These are phyloP conservation scores for Arabidopsis hybrid DNA, from an alignment of 441 rosid species.

Conservation along the genomic window DNA sequence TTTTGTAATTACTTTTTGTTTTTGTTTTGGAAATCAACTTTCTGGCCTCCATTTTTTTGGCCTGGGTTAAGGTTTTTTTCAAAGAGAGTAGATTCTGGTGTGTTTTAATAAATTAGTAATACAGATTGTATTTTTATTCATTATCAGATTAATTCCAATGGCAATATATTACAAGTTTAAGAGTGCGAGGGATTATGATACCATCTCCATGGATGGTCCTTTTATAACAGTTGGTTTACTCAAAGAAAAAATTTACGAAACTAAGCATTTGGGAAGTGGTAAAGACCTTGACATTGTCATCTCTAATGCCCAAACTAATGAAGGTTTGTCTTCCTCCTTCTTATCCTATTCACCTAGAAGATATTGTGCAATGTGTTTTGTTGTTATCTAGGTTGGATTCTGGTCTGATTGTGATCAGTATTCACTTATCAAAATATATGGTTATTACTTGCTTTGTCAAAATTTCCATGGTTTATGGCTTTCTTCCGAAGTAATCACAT, in stretches of 20 bases:
- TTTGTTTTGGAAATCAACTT: neutral
- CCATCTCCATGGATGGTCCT: constrained; percentile 91
- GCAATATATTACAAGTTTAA: constrained; percentile 99
- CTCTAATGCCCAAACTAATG: constrained; percentile 96
- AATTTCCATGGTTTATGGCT: too few species aligned
- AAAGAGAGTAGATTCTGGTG: constrained; percentile 21
- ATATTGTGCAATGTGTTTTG: neutral
- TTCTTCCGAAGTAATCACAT: too few species aligned
- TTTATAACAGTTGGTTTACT: constrained; percentile 93
- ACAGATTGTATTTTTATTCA: constrained; percentile 23
- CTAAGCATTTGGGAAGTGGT: constrained; percentile 98
- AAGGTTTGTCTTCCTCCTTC: constrained; percentile 78
- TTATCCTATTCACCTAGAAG: neutral
- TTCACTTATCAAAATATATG: too few species aligned
- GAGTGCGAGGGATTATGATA: constrained; percentile 99
- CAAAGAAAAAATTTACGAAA: constrained; percentile 97
- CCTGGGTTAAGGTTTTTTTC: constrained; percentile 3
- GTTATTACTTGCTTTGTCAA: too few species aligned
- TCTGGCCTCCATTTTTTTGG: constrained; percentile 18
- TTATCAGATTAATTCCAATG: constrained; percentile 58
- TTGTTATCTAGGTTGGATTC: neutral
- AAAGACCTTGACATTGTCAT: constrained; percentile 97
- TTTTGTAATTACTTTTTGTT: constrained; percentile 21
- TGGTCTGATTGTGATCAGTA: neutral
- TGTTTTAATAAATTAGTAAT: constrained; percentile 23